A percentile compares a stretch with the other conserved stretches of the same genome.
Conservation (phyloP, 2,329 filamentous ascomycete genomes). For the Arthrinium puccinioides region DNA sequence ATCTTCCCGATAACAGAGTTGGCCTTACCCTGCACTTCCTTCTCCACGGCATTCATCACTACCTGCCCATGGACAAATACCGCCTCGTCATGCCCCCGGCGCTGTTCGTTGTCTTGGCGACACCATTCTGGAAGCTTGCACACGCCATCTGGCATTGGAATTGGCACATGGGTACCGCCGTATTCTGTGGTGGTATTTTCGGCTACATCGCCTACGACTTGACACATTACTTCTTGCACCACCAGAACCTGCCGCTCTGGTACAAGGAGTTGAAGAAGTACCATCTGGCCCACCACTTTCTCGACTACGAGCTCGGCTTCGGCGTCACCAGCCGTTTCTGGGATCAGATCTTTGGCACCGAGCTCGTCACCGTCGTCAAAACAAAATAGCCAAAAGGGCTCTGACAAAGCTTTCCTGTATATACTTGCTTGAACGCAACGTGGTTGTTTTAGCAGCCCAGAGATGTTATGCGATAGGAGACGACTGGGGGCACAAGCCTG, state of each 20-base stretch:
- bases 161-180: conserved; percentile 72
- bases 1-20: conserved; percentile 86
- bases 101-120: conserved; percentile 74
- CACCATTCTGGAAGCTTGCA: conserved; percentile 88
- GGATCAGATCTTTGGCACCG: conserved; percentile 87
- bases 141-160: conserved; percentile 75
- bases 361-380: conserved; percentile 47
- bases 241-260: conserved; percentile 82
- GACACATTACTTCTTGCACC: conserved; percentile 98
- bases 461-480: too few species aligned
- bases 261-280: conserved; percentile 95
- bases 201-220: conserved; percentile 95
- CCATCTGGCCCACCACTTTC: conserved; percentile 93
- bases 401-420: background rate
- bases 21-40: conserved; percentile 83
- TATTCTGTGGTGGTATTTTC: conserved; percentile 86
- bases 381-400: conserved; percentile 11
- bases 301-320: conserved; percentile 95
- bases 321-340: conserved; percentile 95
- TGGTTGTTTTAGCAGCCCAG: too few species aligned
- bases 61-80: conserved; percentile 98
- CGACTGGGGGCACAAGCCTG: too few species aligned
- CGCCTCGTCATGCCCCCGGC: conserved; percentile 95
- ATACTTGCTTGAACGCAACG: too few species aligned
- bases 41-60: conserved; percentile 95